Percentiles rank a stretch among this genome's conserved stretches.
phyloP scores from a whole-genome alignment of 2,329 filamentous ascomycete genomes.

The Aspergillus neotritici region DNA sequence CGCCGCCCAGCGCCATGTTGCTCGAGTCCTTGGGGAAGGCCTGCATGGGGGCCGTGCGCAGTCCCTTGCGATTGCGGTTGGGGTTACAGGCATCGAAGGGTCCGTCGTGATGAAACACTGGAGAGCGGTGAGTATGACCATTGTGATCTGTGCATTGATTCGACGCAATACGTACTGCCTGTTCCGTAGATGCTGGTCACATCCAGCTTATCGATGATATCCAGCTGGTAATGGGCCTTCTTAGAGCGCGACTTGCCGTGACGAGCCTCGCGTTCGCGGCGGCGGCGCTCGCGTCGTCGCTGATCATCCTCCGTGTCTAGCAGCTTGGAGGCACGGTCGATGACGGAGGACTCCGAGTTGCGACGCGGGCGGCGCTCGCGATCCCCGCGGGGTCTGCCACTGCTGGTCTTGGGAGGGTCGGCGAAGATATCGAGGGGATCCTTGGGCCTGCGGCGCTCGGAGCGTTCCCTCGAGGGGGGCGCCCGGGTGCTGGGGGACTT shows the following conservation, averaged over 20 bases:
- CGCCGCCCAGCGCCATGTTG: slow-evolving; percentile 86
- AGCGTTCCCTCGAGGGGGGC: slow-evolving; percentile 20
- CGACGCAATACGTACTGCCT: slow-evolving; percentile 60
- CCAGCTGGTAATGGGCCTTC: slow-evolving; percentile 50
- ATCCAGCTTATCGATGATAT: slow-evolving; percentile 94
- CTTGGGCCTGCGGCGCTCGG: slow-evolving; percentile 19
- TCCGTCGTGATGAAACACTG: slow-evolving; percentile 95
- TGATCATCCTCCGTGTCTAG: slow-evolving; percentile 46
- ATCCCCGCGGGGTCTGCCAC: slow-evolving; percentile 24
- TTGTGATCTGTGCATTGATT: neutral
- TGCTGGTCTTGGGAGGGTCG: slow-evolving; percentile 33
- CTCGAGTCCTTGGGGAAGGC: slow-evolving; percentile 88
- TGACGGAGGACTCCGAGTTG: slow-evolving; percentile 60
- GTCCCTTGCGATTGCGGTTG: slow-evolving; percentile 80
- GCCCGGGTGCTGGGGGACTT: slow-evolving; percentile 24
- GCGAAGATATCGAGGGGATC: slow-evolving; percentile 46
- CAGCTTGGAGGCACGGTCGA: slow-evolving; percentile 47
- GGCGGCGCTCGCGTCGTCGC: slow-evolving; percentile 45
- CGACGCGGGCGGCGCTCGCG: slow-evolving; percentile 46
- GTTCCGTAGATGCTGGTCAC: slow-evolving; percentile 93
- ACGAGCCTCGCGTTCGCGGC: slow-evolving; percentile 47
- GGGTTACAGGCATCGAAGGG: slow-evolving; percentile 96
- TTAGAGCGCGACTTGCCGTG: slow-evolving; percentile 35
- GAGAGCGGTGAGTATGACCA: slow-evolving; percentile 3
- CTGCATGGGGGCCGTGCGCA: slow-evolving; percentile 84